Base-by-base conservation (phyloP, 108 stramenopile genomes). In the Aureococcus anophagefferens region DNA sequence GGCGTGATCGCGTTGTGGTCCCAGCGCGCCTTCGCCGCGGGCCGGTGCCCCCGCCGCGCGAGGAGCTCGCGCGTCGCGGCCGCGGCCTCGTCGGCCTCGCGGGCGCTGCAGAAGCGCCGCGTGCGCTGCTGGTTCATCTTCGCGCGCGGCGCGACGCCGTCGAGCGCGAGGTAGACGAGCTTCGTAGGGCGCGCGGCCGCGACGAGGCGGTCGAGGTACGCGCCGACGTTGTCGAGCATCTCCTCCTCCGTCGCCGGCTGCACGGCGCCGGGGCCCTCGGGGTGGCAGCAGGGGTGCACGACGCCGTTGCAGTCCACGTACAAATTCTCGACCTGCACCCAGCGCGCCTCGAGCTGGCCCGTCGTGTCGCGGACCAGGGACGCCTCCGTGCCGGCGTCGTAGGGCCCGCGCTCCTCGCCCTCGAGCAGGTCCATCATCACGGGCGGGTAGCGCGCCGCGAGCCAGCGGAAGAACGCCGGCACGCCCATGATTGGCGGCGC, bases 291-390 rank as follows among this genome's bases (percentile, higher is more conserved):
- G 21, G 96, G 96, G 80, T 99, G 98, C 69, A 99, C 97, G 69
- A 99, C 94, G 13, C 98, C 98, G 74, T 99, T 99, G 96, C 98
- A 96, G 81, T 99, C 98, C 36, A 99, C 85, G 76, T 98, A 99
- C 63, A 99, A 84, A 76, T 96, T 93, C 78, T 94, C 92, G 66
- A 83, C 84, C 13, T 44, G 40, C 40, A 44, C 40, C 40, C 40
- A 44, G 40, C 40, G 40, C 40, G 40, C 40, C n/a, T n/a, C n/a
- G 40, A 44, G 13, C 9, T 44, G 9, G 40, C 40, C 40, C 9
- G 9, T 44, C 40, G 40, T 44, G 9, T 44, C 40, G 9, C 13
- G 5, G 40, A 44, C 40, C 13, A 44, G 13, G 5, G 40, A 44
- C 5, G 40, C 40, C 80, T 99, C 96, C 64, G 83, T 74, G 33